phyloP scores from a whole-genome alignment of 345 rosid species.

The Acer negundo region DNA sequence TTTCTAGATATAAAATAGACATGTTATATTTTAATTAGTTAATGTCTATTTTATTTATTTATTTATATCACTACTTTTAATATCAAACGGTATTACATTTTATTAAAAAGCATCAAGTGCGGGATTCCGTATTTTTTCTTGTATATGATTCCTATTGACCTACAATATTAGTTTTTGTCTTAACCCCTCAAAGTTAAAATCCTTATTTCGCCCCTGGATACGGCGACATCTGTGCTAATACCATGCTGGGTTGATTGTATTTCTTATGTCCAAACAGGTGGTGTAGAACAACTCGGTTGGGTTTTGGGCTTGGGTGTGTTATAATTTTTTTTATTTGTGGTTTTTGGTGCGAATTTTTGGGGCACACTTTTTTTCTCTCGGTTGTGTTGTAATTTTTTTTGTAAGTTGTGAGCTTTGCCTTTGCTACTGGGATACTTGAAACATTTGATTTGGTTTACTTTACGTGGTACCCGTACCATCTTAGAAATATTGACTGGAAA shows the following conservation, averaged over 20 bases:
- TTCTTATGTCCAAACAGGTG: not conserved
- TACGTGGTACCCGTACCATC: not conserved
- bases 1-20: no score
- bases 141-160: no score
- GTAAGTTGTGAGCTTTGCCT: not conserved
- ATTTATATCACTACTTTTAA: no score
- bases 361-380: not conserved
- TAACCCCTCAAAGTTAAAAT: no score
- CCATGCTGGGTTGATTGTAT: not conserved
- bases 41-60: no score
- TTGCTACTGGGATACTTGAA: constrained; percentile 1
- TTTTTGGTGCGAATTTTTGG: constrained; percentile 8
- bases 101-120: no score
- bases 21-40: no score
- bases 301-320: not conserved
- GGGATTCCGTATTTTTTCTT: no score
- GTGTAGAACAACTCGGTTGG: not conserved
- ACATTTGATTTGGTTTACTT: not conserved
- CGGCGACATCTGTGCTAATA: constrained; percentile 19
- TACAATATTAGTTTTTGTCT: no score
- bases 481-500: not conserved
- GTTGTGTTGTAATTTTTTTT: not conserved
- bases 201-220: no score
- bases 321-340: not conserved
- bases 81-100: no score